A percentile compares a stretch with the other conserved stretches of the same genome.
Evolutionary conservation across 768 basidiomycete species (phyloP).

Genomic region (Tricholoma flavovirens): DNA sequence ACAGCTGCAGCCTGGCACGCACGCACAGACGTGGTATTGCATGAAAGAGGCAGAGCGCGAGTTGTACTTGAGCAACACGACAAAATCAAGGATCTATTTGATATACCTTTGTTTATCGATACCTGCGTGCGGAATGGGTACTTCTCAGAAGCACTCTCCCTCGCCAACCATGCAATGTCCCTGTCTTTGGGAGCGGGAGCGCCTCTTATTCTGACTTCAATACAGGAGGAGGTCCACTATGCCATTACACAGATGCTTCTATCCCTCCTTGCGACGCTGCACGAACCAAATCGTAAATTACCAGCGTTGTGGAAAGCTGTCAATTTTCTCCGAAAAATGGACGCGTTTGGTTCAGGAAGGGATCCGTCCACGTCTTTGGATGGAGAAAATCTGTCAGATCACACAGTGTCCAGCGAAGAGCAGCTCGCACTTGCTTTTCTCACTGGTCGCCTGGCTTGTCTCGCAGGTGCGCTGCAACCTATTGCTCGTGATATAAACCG

Average conservation of each 20-base stretch:
- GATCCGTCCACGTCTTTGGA: background rate
- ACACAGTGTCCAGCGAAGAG: slow-evolving; percentile 45
- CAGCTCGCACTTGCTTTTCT: slow-evolving; percentile 87
- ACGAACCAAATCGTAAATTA: slow-evolving; percentile 78
- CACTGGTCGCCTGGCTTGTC: slow-evolving; percentile 57
- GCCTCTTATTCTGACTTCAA: slow-evolving; percentile 51
- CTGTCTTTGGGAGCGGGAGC: slow-evolving; percentile 38
- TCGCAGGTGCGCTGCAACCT: slow-evolving; percentile 31
- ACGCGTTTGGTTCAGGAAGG: slow-evolving; percentile 39
- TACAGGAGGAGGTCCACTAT: slow-evolving; percentile 62
- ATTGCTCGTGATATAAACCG: slow-evolving; percentile 17
- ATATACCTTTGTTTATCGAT: slow-evolving; percentile 86
- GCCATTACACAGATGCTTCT: slow-evolving; percentile 70
- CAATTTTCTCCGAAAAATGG: slow-evolving; percentile 81
- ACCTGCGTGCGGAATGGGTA: slow-evolving; percentile 91
- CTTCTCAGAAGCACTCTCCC: slow-evolving; percentile 86
- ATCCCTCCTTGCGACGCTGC: slow-evolving; percentile 70
- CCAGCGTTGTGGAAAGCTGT: slow-evolving; percentile 89
- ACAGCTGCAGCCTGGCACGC: slow-evolving; percentile 67
- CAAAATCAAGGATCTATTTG: slow-evolving; percentile 86
- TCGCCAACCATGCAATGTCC: slow-evolving; percentile 64
- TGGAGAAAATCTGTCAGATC: slow-evolving; percentile 12
- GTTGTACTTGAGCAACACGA: slow-evolving; percentile 93
- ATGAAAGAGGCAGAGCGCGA: slow-evolving; percentile 67
- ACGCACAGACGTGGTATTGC: slow-evolving; percentile 68